Evolutionary conservation across 1,284 basidiomycete species (phyloP).

Genomic region (Trichosporon inkin): DNA sequence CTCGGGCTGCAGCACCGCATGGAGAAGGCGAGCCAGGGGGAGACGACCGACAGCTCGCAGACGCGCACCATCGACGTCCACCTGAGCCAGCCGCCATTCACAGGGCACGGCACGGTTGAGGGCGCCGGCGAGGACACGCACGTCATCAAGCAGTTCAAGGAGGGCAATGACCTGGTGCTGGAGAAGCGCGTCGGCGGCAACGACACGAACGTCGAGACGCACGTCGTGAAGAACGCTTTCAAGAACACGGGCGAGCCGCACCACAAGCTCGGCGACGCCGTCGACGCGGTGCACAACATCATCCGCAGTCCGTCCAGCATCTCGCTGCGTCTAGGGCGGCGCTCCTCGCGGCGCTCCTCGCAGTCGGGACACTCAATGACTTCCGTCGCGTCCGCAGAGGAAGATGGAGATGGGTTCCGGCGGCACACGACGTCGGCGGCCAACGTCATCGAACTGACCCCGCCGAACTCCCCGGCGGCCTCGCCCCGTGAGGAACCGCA

Average conservation of each 20-base stretch:
- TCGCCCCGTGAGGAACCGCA: background rate
- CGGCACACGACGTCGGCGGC: background rate
- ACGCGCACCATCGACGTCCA: slow-evolving; percentile 14
- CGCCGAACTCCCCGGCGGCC: background rate
- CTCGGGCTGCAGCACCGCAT: slow-evolving; percentile 25
- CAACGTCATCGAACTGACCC: slow-evolving; percentile 1
- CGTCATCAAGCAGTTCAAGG: slow-evolving; percentile 59
- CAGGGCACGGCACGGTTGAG: slow-evolving; percentile 18
- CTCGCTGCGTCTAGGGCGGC: background rate
- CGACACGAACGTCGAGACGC: slow-evolving; percentile 37
- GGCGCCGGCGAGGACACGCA: slow-evolving; percentile 36
- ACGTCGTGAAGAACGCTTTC: slow-evolving; percentile 4
- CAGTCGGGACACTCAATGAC: background rate
- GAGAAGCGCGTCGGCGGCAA: slow-evolving; percentile 60
- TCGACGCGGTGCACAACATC: background rate
- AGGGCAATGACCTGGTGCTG: slow-evolving; percentile 64
- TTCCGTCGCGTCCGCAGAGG: background rate
- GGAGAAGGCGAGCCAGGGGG: slow-evolving; percentile 25
- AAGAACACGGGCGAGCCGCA: background rate
- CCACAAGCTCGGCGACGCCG: background rate
- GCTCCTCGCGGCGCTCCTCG: background rate
- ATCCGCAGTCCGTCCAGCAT: background rate
- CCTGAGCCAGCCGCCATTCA: background rate
- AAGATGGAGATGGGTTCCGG: background rate
- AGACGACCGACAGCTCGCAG: slow-evolving; percentile 42